These are phyloP conservation scores for Juncus inflexus DNA, from an alignment of 176 grass and related monocot genomes.

Conservation along the genomic window DNA sequence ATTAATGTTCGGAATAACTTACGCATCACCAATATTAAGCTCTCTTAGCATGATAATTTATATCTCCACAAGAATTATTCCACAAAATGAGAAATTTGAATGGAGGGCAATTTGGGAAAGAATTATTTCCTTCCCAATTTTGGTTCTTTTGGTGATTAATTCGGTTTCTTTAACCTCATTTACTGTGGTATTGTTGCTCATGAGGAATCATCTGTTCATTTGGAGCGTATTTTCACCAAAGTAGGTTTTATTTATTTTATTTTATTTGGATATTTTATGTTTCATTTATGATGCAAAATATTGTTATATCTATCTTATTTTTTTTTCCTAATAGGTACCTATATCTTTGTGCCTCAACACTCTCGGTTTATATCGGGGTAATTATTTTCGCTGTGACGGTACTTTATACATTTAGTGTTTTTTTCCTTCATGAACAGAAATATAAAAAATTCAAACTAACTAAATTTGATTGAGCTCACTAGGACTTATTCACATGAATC, in stretches of 20 bases:
- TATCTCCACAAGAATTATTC: constrained; percentile 31
- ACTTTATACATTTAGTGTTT: constrained; percentile 41
- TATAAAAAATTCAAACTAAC: not conserved
- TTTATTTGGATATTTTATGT: constrained; percentile 2
- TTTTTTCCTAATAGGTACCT: constrained; percentile 56
- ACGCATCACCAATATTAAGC: constrained; percentile 56
- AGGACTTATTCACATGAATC: not conserved
- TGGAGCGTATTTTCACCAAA: constrained; percentile 99
- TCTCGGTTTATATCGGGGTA: constrained; percentile 71
- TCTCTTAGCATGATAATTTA: constrained; percentile 63
- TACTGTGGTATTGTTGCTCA: constrained; percentile 74
- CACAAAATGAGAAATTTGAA: constrained; percentile 25
- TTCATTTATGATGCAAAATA: constrained; percentile 10
- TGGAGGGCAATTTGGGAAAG: constrained; percentile 33
- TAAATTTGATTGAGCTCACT: not conserved
- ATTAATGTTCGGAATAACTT: constrained; percentile 87
- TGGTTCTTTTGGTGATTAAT: constrained; percentile 73
- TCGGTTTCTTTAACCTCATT: constrained; percentile 65
- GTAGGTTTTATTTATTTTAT: constrained; percentile 43
- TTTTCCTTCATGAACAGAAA: constrained; percentile 33
- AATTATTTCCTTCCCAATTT: constrained; percentile 53
- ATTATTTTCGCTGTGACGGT: constrained; percentile 38
- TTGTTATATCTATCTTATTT: constrained; percentile 1
- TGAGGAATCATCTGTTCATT: constrained; percentile 96
- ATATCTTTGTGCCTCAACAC: constrained; percentile 76